These are phyloP conservation scores for Ustilago bromivora DNA, from an alignment of 1,284 basidiomycete genomes.

Conservation along the genomic window DNA sequence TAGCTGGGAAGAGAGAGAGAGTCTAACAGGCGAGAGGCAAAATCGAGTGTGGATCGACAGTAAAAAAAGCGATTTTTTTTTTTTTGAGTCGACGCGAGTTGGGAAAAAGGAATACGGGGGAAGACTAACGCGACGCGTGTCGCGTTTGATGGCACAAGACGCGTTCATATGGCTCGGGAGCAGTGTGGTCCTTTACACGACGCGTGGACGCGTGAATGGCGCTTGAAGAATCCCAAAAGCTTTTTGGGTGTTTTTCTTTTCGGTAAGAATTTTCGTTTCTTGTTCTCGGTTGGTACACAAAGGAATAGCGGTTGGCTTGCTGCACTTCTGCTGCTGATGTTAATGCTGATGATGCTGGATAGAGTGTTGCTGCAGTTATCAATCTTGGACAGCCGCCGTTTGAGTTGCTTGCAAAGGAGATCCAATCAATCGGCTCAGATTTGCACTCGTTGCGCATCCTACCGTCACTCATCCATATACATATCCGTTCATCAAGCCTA, in stretches of 20 bases:
- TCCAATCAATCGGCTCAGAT: constrained; percentile 10
- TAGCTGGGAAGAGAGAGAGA: not conserved
- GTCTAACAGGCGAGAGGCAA: not conserved
- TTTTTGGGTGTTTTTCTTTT: constrained; percentile 7
- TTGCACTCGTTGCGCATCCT: not conserved
- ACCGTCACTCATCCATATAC: constrained; percentile 13
- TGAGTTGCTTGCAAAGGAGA: not conserved
- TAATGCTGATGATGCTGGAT: not conserved
- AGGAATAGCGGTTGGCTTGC: not conserved
- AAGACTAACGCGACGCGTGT: constrained; percentile 23
- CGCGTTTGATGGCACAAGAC: constrained; percentile 10
- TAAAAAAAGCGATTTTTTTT: not conserved
- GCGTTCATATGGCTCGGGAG: constrained; percentile 6
- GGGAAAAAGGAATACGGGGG: constrained; percentile 3
- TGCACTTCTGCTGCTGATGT: not conserved
- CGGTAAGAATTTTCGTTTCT: no score
- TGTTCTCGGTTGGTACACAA: not conserved
- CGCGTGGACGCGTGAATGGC: not conserved
- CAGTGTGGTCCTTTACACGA: constrained; percentile 28
- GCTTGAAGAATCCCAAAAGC: not conserved
- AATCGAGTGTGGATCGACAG: constrained; percentile 5
- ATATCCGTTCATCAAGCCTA: constrained; percentile 5
- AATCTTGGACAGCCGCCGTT: not conserved
- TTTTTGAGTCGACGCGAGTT: not conserved
- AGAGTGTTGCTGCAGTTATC: not conserved